phyloP scores from a whole-genome alignment of 768 basidiomycete genomes.

The Phylloporus arenicola region DNA sequence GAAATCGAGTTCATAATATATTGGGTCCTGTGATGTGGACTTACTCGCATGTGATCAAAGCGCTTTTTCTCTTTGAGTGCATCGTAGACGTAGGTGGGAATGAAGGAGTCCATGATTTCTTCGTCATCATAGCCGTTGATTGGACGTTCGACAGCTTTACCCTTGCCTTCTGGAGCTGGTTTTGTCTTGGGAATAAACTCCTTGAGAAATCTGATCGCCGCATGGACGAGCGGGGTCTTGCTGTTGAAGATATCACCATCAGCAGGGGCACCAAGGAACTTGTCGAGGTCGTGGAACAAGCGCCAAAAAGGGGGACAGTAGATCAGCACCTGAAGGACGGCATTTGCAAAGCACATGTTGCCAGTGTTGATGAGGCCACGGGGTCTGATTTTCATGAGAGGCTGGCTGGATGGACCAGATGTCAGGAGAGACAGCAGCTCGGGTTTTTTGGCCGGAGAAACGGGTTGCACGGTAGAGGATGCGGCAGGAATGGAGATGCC shows the following conservation, averaged over 20 bases:
- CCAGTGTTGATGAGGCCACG: conserved; percentile 90
- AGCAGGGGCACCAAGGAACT: conserved; percentile 36
- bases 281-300: conserved; percentile 68
- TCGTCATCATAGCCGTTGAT: conserved; percentile 30
- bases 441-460: conserved; percentile 37
- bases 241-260: conserved; percentile 23
- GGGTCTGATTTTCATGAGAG: conserved; percentile 43
- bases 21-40: conserved; percentile 26
- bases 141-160: conserved; percentile 37
- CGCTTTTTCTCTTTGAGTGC: conserved; percentile 91
- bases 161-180: conserved; percentile 27
- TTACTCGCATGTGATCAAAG: conserved; percentile 87
- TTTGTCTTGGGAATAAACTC: conserved; percentile 52
- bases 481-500: conserved; percentile 65
- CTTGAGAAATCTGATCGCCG: conserved; percentile 66
- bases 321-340: conserved; percentile 84
- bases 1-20: conserved; percentile 1
- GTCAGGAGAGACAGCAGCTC: conserved; percentile 55
- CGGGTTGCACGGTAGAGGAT: conserved; percentile 21
- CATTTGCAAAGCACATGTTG: conserved; percentile 97
- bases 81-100: conserved; percentile 84
- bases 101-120: conserved; percentile 66
- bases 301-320: conserved; percentile 85
- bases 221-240: conserved; percentile 56
- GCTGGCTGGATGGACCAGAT: conserved; percentile 28